Evolutionary conservation across 352 stramenopile species (phyloP).

Genomic region (Globisporangium apiculatum): DNA sequence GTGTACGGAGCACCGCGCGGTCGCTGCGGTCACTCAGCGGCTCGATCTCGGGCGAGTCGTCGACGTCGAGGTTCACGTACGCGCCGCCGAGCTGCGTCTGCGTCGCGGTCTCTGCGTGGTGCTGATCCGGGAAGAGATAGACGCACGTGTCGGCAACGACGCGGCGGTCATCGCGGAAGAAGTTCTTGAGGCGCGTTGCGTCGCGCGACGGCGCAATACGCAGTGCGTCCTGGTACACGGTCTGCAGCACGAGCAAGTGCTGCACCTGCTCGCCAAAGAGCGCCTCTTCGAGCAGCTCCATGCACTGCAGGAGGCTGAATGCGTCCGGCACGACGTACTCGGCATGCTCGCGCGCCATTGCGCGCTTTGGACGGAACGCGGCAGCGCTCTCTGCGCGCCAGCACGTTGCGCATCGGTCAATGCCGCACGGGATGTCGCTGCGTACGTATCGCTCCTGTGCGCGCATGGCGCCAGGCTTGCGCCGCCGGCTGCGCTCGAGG

Average conservation of each 20-base stretch:
- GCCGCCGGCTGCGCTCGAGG: conserved; percentile 64
- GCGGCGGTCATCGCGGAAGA: conserved; percentile 55
- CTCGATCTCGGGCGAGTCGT: conserved; percentile 24
- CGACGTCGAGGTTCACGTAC: conserved; percentile 13
- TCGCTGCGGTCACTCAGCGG: conserved; percentile 27
- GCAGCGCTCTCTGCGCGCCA: conserved; percentile 10
- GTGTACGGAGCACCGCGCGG: conserved; percentile 43
- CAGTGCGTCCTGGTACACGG: conserved; percentile 52
- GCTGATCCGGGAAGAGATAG: conserved; percentile 64
- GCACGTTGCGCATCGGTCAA: conserved; percentile 42
- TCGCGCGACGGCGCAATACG: conserved; percentile 61
- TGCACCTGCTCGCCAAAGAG: conserved; percentile 29
- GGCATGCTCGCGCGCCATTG: conserved; percentile 26
- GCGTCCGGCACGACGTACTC: conserved; percentile 72
- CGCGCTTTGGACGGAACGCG: conserved; percentile 17
- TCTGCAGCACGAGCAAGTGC: conserved; percentile 69
- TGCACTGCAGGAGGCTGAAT: conserved; percentile 59
- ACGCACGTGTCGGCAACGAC: conserved; percentile 35
- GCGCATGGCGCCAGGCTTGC: conserved; percentile 67
- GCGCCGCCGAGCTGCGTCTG: conserved; percentile 18
- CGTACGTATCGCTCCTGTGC: conserved; percentile 66
- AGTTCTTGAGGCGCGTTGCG: conserved; percentile 52
- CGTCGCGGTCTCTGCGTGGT: conserved; percentile 53
- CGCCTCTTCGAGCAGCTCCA: conserved; percentile 65
- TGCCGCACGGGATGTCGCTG: conserved; percentile 61